Conservation (phyloP, 1,284 basidiomycete genomes). For the Cutaneotrichosporon sp. region DNA sequence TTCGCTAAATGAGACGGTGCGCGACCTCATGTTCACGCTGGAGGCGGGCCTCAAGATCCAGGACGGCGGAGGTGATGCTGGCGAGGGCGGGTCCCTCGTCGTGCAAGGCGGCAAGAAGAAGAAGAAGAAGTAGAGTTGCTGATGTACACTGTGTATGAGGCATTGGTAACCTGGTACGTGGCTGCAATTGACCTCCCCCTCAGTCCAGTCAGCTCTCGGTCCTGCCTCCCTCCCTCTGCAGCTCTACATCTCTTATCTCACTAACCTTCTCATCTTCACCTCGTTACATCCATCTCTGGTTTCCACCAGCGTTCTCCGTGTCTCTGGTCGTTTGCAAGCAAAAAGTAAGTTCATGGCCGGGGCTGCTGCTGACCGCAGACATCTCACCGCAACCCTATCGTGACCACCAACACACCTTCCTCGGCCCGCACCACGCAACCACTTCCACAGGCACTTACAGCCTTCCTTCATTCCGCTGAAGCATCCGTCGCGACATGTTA, state of each 20-base stretch:
- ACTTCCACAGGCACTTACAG: no score
- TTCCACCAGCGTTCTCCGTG: no score
- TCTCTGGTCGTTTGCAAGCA: no score
- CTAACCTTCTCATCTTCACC: background rate
- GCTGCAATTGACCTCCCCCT: background rate
- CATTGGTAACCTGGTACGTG: background rate
- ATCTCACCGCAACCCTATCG: no score
- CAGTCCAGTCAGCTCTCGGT: background rate
- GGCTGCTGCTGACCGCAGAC: no score
- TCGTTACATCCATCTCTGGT: no score
- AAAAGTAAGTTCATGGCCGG: no score
- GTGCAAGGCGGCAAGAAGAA: slow-evolving; percentile 30
- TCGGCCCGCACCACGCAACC: no score
- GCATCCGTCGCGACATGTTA: no score
- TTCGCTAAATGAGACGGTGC: slow-evolving; percentile 50
- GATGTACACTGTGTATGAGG: background rate
- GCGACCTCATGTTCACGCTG: slow-evolving; percentile 52
- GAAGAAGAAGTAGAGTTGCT: slow-evolving; percentile 23
- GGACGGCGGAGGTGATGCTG: slow-evolving; percentile 39
- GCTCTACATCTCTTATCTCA: slow-evolving; percentile 1
- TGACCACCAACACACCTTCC: no score
- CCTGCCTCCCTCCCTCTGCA: background rate
- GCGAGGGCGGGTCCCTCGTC: slow-evolving; percentile 45
- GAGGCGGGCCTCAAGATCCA: slow-evolving; percentile 47
- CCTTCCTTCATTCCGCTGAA: no score